These are phyloP conservation scores for Vitis cinerea DNA, from an alignment of 164 flowering plant species.

Conservation along the genomic window DNA sequence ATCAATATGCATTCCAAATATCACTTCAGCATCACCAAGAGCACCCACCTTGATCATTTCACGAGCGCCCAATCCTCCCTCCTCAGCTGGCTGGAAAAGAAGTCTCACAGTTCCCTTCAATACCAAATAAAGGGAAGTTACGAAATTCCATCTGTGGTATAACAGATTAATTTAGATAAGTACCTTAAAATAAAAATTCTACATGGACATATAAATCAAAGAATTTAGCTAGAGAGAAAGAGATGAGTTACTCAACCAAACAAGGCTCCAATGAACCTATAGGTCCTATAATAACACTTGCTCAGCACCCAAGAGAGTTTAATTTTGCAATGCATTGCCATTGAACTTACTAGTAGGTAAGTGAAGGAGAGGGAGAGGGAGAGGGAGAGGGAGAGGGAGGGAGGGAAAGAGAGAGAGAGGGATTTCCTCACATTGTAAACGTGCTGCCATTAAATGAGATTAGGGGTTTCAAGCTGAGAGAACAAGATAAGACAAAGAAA, in stretches of 20 bases:
- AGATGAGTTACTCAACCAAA: too few species aligned
- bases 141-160: not conserved
- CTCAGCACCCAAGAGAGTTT: too few species aligned
- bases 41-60: slow-evolving; percentile 82
- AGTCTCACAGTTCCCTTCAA: slow-evolving; percentile 77
- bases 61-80: slow-evolving; percentile 85
- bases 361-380: too few species aligned
- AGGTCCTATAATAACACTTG: too few species aligned
- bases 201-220: too few species aligned
- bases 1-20: slow-evolving; percentile 73
- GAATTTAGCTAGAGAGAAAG: too few species aligned
- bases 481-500: not conserved
- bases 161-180: too few species aligned
- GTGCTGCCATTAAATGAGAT: not conserved
- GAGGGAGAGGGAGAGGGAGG: too few species aligned
- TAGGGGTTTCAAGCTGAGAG: not conserved
- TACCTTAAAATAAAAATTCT: too few species aligned
- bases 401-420: not conserved
- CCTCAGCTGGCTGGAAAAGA: slow-evolving; percentile 92
- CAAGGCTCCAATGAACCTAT: too few species aligned
- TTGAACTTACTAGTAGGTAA: too few species aligned
- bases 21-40: slow-evolving; percentile 72
- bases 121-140: not conserved
- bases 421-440: not conserved
- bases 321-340: too few species aligned